Conservation (phyloP, 2,329 filamentous ascomycete species). For the Venturia effusa region DNA sequence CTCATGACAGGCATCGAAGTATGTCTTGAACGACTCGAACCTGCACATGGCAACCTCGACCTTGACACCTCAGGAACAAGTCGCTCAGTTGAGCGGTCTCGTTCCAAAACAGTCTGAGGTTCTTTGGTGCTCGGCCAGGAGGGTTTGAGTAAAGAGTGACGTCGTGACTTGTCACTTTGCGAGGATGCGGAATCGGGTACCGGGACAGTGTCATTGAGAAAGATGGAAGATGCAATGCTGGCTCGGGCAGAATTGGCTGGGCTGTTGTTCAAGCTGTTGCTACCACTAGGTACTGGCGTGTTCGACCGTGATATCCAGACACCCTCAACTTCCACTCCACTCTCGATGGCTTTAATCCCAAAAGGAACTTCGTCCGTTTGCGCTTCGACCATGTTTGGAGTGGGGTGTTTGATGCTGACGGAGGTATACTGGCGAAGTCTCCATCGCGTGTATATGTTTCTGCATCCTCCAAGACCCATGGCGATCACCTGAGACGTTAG, state of each 20-base stretch:
- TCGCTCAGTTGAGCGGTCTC: background rate
- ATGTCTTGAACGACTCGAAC: background rate
- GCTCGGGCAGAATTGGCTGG: slow-evolving; percentile 14
- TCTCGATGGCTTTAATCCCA: slow-evolving; percentile 74
- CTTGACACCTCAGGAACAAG: background rate
- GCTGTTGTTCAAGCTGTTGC: slow-evolving; percentile 15
- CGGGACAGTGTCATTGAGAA: background rate
- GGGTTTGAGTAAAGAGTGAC: background rate
- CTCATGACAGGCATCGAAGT: background rate
- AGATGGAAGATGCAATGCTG: slow-evolving; percentile 1
- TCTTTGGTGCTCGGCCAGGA: background rate
- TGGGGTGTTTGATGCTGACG: slow-evolving; percentile 30
- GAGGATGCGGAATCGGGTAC: background rate
- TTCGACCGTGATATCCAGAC: slow-evolving; percentile 47
- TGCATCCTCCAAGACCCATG: slow-evolving; percentile 55
- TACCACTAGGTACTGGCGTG: slow-evolving; percentile 28
- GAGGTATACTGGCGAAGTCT: slow-evolving; percentile 32
- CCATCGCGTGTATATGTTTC: slow-evolving; percentile 42
- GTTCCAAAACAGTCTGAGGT: background rate
- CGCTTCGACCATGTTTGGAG: slow-evolving; percentile 53
- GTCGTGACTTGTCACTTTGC: background rate
- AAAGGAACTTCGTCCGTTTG: slow-evolving; percentile 69
- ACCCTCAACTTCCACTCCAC: slow-evolving; percentile 72
- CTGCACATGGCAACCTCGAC: background rate
- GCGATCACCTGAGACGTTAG: slow-evolving; percentile 41